Conservation (phyloP, 805 yeast genomes). For the Ogataea siamensis region DNA sequence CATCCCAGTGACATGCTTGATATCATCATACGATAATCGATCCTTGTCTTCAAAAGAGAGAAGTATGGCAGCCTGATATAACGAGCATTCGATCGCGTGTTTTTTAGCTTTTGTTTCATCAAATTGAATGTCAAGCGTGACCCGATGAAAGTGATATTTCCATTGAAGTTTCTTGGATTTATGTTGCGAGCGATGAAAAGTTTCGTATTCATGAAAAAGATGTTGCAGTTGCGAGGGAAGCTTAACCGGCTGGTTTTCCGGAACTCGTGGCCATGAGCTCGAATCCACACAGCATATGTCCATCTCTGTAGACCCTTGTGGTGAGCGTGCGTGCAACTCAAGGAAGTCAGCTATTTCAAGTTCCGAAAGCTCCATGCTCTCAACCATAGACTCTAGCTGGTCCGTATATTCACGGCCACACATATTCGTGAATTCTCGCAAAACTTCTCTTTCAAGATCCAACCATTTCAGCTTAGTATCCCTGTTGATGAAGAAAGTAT, state of each 20-base stretch:
- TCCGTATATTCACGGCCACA: constrained; percentile 23
- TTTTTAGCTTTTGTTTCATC: constrained; percentile 13
- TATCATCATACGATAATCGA: constrained; percentile 21
- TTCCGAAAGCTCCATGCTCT: constrained; percentile 16
- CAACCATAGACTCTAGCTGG: constrained; percentile 20
- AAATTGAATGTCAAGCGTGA: constrained; percentile 36
- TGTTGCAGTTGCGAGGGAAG: constrained; percentile 16
- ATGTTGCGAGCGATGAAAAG: constrained; percentile 9
- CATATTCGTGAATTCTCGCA: constrained; percentile 6
- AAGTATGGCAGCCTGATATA: constrained; percentile 44
- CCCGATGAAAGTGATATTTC: constrained; percentile 43
- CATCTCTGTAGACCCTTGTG: constrained; percentile 4
- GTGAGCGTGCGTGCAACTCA: neutral
- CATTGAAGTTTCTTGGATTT: constrained; percentile 35
- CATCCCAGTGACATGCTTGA: constrained; percentile 35
- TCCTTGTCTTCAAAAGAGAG: constrained; percentile 37
- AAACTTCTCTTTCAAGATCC: constrained; percentile 13
- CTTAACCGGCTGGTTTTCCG: constrained; percentile 19
- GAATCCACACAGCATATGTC: constrained; percentile 16
- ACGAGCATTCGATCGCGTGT: constrained; percentile 33
- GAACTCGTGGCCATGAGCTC: constrained; percentile 25
- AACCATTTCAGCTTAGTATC: constrained; percentile 6
- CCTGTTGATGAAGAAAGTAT: constrained; percentile 6
- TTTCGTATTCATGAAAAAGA: constrained; percentile 12
- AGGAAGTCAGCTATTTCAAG: constrained; percentile 8